Percentiles rank a stretch among this genome's conserved stretches.
Evolutionary conservation across 169 alveolate genomes (phyloP).

Genomic region (Cryptosporidium meleagridis): DNA sequence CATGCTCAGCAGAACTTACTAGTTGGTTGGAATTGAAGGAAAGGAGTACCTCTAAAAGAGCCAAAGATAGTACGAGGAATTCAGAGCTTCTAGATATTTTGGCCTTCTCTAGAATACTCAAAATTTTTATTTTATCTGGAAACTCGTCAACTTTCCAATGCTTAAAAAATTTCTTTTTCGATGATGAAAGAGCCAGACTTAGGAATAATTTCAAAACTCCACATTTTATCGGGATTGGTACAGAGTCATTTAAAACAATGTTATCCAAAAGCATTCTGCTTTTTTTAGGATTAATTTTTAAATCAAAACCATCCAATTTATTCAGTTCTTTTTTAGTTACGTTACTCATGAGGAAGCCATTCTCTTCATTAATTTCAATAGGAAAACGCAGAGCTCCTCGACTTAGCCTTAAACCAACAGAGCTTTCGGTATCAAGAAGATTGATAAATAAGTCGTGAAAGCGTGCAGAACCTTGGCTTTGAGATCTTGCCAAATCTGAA

Average conservation of each 20-base stretch:
- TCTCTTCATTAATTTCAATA: conserved; percentile 52
- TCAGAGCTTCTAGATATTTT: conserved; percentile 7
- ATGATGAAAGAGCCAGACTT: conserved; percentile 52
- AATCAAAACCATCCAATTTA: conserved; percentile 16
- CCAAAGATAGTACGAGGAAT: conserved; percentile 21
- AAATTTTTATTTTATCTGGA: conserved; percentile 16
- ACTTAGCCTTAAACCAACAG: conserved; percentile 31
- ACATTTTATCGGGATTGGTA: not conserved
- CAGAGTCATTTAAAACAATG: conserved; percentile 54
- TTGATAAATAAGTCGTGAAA: conserved; percentile 54
- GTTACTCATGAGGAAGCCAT: conserved; percentile 51
- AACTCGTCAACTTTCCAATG: conserved; percentile 34
- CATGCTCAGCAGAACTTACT: conserved; percentile 5
- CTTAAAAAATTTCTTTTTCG: conserved; percentile 42
- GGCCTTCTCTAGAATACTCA: conserved; percentile 8
- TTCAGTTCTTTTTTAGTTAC: conserved; percentile 29
- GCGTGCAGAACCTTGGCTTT: conserved; percentile 4
- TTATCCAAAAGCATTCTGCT: conserved; percentile 16
- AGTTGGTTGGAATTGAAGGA: conserved; percentile 26
- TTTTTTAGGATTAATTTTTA: not conserved
- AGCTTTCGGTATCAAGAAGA: conserved; percentile 51
- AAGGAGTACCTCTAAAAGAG: conserved; percentile 18
- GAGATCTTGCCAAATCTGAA: conserved; percentile 38
- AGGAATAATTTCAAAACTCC: conserved; percentile 42
- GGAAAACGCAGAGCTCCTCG: not conserved